Base-by-base conservation (phyloP, 768 basidiomycete species). In the Trametes meyenii region DNA sequence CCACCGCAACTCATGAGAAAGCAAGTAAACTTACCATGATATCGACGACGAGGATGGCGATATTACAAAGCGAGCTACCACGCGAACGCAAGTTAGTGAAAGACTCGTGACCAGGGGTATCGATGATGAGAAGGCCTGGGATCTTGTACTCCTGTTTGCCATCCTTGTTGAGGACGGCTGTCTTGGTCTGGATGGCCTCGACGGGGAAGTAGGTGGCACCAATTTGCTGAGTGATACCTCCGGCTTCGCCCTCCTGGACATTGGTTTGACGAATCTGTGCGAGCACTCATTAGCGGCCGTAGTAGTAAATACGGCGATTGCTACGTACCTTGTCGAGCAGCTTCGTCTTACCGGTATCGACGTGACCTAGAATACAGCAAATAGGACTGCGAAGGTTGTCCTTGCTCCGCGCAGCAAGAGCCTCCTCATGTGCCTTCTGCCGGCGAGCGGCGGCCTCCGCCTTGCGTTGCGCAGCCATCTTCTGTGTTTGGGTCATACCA, bases 131-230 rank as follows among this genome's bases (percentile, higher is more conserved):
- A 16, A 99, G 83, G 74, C 97, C 97, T 38, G 97, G 97, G 62
- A 98, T 88, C 76, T 98, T 97, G 82, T 96, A 98, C 68, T 98
- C 93, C 76, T 91, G 88, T 43, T 74, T 74, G 61, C 86, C 87
- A 67, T 92, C 89, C 90, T 83, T 89, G 77, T 98, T 96, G 78
- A 98, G 77, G n/a, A 98, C 95, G 14, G 81, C 81, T 6, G 97
- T 98, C 82, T 98, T 98, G 42, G 84, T 84, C 76, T 87, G 86
- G 75, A 99, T 97, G 7, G 96, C 96, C 5, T 94, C 91, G 35
- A 90, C 89, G 38, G 97, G 97, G 86, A 99, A 98, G 80, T 96
- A 99, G 0, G 97, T 98, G 21, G 97, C 97, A 81, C 97, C 97
- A 66, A 99, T 99, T 74, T 99, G 97, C 75, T 98, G 97, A 0